These are phyloP conservation scores for Chlamydomonas asymmetrica DNA, from an alignment of 139 green algal genomes.

Conservation along the genomic window DNA sequence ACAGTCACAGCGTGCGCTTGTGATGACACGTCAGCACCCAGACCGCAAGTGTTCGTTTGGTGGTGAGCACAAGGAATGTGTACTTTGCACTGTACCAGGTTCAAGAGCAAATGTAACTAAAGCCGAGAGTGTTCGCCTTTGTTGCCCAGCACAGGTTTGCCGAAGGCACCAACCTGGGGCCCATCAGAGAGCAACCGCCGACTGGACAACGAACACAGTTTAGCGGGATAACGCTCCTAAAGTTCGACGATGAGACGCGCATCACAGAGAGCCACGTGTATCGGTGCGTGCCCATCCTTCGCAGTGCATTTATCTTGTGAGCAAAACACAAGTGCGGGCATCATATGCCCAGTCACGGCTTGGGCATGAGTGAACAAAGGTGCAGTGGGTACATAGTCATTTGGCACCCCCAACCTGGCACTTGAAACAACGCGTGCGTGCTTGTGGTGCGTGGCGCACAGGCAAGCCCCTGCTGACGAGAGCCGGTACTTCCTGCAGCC, in stretches of 20 bases:
- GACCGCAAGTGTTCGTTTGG: conserved; percentile 37
- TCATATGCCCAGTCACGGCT: too few species aligned
- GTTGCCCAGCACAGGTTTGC: conserved; percentile 3
- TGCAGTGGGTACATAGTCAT: neutral
- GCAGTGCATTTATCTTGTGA: neutral
- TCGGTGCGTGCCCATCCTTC: conserved; percentile 16
- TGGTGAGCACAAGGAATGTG: too few species aligned
- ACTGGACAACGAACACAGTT: conserved; percentile 28
- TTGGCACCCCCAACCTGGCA: too few species aligned
- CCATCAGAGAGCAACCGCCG: conserved; percentile 39
- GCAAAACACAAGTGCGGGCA: too few species aligned
- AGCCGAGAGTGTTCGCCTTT: too few species aligned
- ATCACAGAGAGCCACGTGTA: conserved; percentile 36
- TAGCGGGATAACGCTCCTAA: conserved; percentile 20
- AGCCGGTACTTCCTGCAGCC: conserved; percentile 27
- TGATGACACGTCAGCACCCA: too few species aligned
- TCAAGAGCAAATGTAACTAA: too few species aligned
- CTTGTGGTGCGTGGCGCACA: too few species aligned
- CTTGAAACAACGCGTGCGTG: too few species aligned
- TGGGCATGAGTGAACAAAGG: neutral
- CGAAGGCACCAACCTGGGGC: conserved; percentile 44
- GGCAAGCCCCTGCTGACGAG: conserved; percentile 43
- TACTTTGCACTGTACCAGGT: too few species aligned
- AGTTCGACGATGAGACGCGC: conserved; percentile 12
- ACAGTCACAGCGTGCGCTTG: too few species aligned